phyloP scores from a whole-genome alignment of 345 rosid species.

The Euphorbia pulcherrima region DNA sequence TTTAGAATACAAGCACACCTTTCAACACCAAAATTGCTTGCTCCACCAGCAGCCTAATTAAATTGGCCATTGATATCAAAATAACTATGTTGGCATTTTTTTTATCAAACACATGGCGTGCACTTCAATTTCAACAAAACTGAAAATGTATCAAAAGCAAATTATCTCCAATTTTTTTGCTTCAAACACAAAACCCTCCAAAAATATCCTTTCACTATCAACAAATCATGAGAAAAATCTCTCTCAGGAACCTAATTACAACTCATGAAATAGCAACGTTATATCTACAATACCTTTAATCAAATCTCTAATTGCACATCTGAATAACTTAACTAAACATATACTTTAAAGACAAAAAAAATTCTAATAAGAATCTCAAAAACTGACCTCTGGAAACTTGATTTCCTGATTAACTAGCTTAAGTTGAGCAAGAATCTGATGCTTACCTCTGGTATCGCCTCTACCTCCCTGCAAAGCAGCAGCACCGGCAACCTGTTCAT shows the following conservation, averaged over 20 bases:
- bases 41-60: too few species aligned
- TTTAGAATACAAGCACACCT: too few species aligned
- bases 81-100: too few species aligned
- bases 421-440: conserved; percentile 69
- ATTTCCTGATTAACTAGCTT: conserved; percentile 70
- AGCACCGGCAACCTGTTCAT: conserved; percentile 23
- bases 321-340: not conserved
- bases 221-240: not conserved
- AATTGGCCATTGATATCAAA: too few species aligned
- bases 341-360: not conserved
- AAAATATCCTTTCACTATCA: not conserved
- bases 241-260: too few species aligned
- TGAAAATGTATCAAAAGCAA: too few species aligned
- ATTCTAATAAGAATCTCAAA: not conserved
- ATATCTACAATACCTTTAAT: not conserved
- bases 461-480: conserved; percentile 18
- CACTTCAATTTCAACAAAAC: too few species aligned
- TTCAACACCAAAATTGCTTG: too few species aligned
- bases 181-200: not conserved
- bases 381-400: conserved; percentile 50
- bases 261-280: not conserved
- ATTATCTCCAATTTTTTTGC: not conserved
- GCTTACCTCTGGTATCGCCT: conserved; percentile 59
- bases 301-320: not conserved
- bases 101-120: too few species aligned